Evolutionary conservation across 2,329 filamentous ascomycete species (phyloP).

Genomic region (Claviceps monticola): DNA sequence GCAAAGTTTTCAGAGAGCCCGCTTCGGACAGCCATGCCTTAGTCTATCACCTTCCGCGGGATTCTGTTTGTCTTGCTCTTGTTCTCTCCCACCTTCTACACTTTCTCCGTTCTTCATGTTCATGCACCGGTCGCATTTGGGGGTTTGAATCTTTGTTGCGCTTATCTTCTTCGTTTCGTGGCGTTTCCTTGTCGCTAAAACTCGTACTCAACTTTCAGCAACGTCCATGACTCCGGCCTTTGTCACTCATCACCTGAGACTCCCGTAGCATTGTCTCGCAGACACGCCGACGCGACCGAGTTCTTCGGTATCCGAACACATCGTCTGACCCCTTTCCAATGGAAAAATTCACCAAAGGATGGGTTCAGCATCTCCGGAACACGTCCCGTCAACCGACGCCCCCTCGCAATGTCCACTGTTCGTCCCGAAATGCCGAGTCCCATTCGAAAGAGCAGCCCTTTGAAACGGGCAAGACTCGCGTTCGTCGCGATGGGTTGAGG

Average conservation of each 20-base stretch:
- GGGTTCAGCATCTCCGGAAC: conserved; percentile 13
- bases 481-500: conserved; percentile 7
- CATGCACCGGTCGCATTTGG: no score
- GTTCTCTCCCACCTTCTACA: no score
- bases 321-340: conserved; percentile 3
- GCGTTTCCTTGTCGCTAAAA: not conserved
- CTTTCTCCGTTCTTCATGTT: no score
- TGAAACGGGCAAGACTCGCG: conserved; percentile 15
- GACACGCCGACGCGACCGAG: not conserved
- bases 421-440: conserved; percentile 13
- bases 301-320: not conserved
- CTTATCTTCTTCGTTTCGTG: not conserved
- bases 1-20: no score
- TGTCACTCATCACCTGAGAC: not conserved
- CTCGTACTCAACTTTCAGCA: not conserved
- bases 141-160: not conserved
- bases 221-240: not conserved
- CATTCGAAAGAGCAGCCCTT: conserved; percentile 8
- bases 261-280: not conserved
- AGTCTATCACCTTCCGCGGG: no score
- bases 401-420: conserved; percentile 9
- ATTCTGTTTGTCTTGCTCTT: no score
- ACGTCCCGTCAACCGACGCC: conserved; percentile 10
- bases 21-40: no score
- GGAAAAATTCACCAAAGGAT: conserved; percentile 10